Evolutionary conservation across 371 early-diverging fungal genomes (phyloP).

Genomic region (Mucor piriformis): DNA sequence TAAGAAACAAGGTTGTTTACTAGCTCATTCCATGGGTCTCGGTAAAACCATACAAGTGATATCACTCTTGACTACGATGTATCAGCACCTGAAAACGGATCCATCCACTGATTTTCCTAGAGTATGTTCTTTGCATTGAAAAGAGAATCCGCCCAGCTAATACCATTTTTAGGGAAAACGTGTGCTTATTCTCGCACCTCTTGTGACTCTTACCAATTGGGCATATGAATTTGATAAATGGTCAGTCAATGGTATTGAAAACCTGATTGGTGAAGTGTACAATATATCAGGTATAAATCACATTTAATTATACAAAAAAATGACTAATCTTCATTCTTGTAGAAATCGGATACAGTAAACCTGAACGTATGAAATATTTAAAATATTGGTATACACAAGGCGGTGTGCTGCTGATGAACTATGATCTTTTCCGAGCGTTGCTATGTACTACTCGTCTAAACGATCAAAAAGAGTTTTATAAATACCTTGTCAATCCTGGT

Average conservation of each 20-base stretch:
- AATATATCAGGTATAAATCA: constrained; percentile 37
- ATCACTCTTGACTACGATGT: constrained; percentile 68
- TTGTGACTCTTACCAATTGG: constrained; percentile 81
- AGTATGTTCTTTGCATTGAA: constrained; percentile 3
- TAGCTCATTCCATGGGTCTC: constrained; percentile 90
- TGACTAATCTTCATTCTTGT: too few relatives aligned
- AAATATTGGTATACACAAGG: constrained; percentile 61
- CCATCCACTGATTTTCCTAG: constrained; percentile 44
- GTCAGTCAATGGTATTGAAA: constrained; percentile 46
- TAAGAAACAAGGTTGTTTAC: constrained; percentile 74
- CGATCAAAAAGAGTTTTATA: constrained; percentile 18
- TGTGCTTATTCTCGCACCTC: constrained; percentile 82
- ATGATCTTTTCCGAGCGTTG: constrained; percentile 57
- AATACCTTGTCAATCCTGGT: constrained; percentile 57
- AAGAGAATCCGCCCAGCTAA: not conserved
- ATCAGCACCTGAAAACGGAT: constrained; percentile 41
- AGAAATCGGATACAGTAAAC: not conserved
- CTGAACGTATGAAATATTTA: constrained; percentile 19
- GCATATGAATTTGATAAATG: constrained; percentile 70
- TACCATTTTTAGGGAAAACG: constrained; percentile 49
- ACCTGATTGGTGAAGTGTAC: constrained; percentile 32
- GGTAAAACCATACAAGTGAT: constrained; percentile 86
- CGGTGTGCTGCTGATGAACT: constrained; percentile 72
- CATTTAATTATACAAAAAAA: too few relatives aligned
- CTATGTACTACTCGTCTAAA: constrained; percentile 15